These are phyloP conservation scores for Starmera dryadoides DNA, from an alignment of 805 yeast species.

Conservation along the genomic window DNA sequence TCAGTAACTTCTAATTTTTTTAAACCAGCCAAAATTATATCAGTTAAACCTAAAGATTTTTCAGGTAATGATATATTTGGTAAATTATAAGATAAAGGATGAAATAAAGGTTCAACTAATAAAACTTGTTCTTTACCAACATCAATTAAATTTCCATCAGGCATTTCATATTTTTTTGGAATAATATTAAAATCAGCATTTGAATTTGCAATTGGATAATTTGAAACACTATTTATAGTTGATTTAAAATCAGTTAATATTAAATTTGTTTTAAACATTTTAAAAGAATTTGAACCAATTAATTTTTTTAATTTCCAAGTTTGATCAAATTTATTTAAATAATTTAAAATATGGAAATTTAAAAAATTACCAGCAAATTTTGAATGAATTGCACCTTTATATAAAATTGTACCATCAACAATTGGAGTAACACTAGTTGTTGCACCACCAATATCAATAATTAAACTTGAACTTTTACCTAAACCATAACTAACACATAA, in stretches of 20 bases:
- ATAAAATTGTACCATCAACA: slow-evolving; percentile 62
- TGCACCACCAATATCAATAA: slow-evolving; percentile 73
- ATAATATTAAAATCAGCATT: slow-evolving; percentile 25
- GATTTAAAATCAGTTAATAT: slow-evolving; percentile 44
- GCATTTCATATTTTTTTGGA: slow-evolving; percentile 48
- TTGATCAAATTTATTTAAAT: slow-evolving; percentile 29
- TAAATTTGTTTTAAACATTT: slow-evolving; percentile 28
- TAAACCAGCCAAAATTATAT: slow-evolving; percentile 31
- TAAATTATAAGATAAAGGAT: slow-evolving; percentile 47
- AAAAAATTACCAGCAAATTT: slow-evolving; percentile 83
- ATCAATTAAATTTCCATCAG: slow-evolving; percentile 41
- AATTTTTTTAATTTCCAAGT: slow-evolving; percentile 8
- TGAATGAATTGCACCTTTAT: slow-evolving; percentile 58
- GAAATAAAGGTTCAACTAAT: slow-evolving; percentile 63
- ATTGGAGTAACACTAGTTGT: slow-evolving; percentile 70
- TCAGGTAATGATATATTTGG: slow-evolving; percentile 22
- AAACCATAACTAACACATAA: slow-evolving; percentile 71
- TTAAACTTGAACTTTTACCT: slow-evolving; percentile 71
- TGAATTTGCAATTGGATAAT: slow-evolving; percentile 29
- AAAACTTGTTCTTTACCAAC: slow-evolving; percentile 47
- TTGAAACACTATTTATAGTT: slow-evolving; percentile 29
- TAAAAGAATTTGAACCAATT: slow-evolving; percentile 28
- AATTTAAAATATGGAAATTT: slow-evolving; percentile 53
- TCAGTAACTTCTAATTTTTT: slow-evolving; percentile 35
- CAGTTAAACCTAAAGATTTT: slow-evolving; percentile 24